Percentiles rank a stretch among this genome's conserved stretches.
These are phyloP conservation scores for Chionographis japonica DNA, from an alignment of 106 monocot genomes.

Conservation along the genomic window DNA sequence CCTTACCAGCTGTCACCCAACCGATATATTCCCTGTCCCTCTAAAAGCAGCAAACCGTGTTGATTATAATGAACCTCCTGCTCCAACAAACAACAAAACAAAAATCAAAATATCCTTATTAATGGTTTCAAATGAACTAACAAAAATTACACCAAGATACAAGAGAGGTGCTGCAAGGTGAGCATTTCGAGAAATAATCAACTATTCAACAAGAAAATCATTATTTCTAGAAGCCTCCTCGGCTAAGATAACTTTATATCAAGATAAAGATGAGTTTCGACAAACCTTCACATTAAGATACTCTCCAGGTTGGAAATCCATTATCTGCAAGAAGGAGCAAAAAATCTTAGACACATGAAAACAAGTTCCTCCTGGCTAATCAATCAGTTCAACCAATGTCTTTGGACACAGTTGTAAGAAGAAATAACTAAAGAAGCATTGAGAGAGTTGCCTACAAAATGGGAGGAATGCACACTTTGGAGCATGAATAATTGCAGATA, in stretches of 20 bases:
- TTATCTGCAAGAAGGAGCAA: constrained; percentile 49
- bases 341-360: neutral
- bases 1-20: constrained; percentile 80
- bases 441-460: no score
- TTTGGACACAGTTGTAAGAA: no score
- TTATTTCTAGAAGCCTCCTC: no score
- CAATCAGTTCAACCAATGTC: neutral
- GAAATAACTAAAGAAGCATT: no score
- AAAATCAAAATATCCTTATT: neutral
- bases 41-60: constrained; percentile 87
- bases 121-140: neutral
- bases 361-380: neutral
- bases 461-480: no score
- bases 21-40: constrained; percentile 97
- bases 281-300: constrained; percentile 92
- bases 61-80: constrained; percentile 99
- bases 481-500: no score
- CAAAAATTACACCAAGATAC: neutral
- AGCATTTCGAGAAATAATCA: no score
- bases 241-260: no score
- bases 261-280: neutral
- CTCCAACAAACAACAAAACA: constrained; percentile 11
- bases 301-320: constrained; percentile 97
- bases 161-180: neutral
- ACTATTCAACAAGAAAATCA: no score